Evolutionary conservation across 495 filamentous ascomycete genomes (phyloP).

Genomic region (Immersiella caudata): DNA sequence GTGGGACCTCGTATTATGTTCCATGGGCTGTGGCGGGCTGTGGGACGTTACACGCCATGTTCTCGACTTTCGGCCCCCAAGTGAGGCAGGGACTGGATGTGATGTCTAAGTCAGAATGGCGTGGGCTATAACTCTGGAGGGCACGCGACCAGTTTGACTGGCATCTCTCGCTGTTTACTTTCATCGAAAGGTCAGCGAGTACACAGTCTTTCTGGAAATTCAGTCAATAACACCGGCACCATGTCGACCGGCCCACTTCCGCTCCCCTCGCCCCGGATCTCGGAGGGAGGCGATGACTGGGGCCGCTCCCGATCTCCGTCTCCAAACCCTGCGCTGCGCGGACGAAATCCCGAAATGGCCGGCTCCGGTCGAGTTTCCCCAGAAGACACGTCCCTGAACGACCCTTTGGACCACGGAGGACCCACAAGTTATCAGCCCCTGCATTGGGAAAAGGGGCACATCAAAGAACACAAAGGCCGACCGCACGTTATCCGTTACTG

Average conservation of each 20-base stretch:
- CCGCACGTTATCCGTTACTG: not conserved
- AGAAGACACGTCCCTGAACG: not conserved
- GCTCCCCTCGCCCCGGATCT: not conserved
- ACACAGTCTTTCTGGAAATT: no score
- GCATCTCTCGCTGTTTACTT: no score
- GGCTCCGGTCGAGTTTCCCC: not conserved
- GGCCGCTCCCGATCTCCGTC: not conserved
- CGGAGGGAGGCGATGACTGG: not conserved
- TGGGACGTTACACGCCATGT: not conserved
- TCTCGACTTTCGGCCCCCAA: not conserved
- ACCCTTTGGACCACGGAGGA: not conserved
- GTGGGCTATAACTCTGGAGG: not conserved
- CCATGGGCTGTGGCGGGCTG: not conserved
- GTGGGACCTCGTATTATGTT: conserved; percentile 1
- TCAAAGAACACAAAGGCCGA: not conserved
- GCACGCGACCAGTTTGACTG: not conserved
- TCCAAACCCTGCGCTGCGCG: not conserved
- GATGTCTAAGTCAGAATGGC: not conserved
- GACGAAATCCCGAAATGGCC: not conserved
- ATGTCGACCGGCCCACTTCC: not conserved
- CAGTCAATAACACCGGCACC: not conserved
- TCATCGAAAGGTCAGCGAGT: no score
- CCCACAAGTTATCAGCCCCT: not conserved
- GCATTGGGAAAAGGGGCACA: not conserved
- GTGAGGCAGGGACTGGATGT: not conserved